Percentiles rank a stretch among this genome's conserved stretches.
Evolutionary conservation across 1,284 basidiomycete genomes (phyloP).

Genomic region (Rhodotorula sp.): DNA sequence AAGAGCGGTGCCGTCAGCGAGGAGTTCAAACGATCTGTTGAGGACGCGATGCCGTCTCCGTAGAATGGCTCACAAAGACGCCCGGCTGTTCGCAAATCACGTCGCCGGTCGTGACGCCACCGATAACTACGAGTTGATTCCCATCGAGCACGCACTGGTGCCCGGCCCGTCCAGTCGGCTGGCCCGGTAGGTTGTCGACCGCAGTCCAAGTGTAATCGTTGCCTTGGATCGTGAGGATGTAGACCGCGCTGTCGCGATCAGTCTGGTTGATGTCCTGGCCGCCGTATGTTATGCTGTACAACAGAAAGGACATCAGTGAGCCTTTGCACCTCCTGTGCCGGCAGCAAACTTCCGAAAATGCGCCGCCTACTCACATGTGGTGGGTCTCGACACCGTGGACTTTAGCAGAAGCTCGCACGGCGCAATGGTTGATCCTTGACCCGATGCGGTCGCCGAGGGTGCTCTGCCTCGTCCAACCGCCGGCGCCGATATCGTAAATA

Average conservation of each 20-base stretch:
- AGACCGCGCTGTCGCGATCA: slow-evolving; percentile 41
- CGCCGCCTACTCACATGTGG: slow-evolving; percentile 9
- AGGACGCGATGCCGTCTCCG: neutral
- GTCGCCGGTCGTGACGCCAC: slow-evolving; percentile 39
- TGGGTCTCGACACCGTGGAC: slow-evolving; percentile 41
- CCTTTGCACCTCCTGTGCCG: too few relatives aligned
- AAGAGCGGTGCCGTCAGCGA: neutral
- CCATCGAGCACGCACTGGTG: slow-evolving; percentile 43
- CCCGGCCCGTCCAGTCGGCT: slow-evolving; percentile 42
- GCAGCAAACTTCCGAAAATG: too few relatives aligned
- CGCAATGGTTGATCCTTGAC: slow-evolving; percentile 43
- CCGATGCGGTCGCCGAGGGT: slow-evolving; percentile 37
- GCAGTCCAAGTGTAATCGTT: slow-evolving; percentile 41
- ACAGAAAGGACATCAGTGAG: too few relatives aligned
- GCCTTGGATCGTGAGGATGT: slow-evolving; percentile 40
- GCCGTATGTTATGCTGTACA: slow-evolving; percentile 34
- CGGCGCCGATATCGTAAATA: slow-evolving; percentile 43
- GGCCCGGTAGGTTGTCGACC: slow-evolving; percentile 35
- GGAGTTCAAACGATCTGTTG: too few relatives aligned
- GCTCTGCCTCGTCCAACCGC: slow-evolving; percentile 43
- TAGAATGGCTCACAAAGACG: slow-evolving; percentile 28
- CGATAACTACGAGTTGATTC: slow-evolving; percentile 43
- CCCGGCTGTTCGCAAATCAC: slow-evolving; percentile 42
- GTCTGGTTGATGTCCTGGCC: slow-evolving; percentile 41
- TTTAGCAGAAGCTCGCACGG: slow-evolving; percentile 41